Evolutionary conservation across 1,284 basidiomycete species (phyloP).

Genomic region (Leccinum holopus): DNA sequence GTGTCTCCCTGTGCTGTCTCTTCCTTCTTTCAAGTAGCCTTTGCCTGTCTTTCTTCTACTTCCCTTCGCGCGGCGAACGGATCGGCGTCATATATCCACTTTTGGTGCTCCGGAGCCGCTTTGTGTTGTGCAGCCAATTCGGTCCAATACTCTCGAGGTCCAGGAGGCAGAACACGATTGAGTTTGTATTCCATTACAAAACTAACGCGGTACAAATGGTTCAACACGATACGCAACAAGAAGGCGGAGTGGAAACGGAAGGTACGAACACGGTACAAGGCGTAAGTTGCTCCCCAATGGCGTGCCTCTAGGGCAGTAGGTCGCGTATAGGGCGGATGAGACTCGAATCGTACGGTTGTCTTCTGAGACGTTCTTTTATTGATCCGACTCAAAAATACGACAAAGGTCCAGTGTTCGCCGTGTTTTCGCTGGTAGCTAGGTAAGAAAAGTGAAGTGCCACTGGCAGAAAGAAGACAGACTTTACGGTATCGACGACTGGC

Average conservation of each 20-base stretch:
- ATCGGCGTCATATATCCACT: slow-evolving; percentile 85
- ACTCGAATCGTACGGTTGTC: slow-evolving; percentile 71
- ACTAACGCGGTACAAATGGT: slow-evolving; percentile 42
- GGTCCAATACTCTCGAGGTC: slow-evolving; percentile 84
- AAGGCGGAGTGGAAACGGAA: slow-evolving; percentile 2
- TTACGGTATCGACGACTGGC: slow-evolving; percentile 70
- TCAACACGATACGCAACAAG: slow-evolving; percentile 10
- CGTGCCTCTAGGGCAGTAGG: slow-evolving; percentile 71
- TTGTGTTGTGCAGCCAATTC: slow-evolving; percentile 73
- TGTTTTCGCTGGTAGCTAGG: slow-evolving; percentile 41
- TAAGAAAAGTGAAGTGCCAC: slow-evolving; percentile 4
- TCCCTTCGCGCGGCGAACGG: slow-evolving; percentile 75
- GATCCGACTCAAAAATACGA: slow-evolving; percentile 60
- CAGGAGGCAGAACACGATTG: slow-evolving; percentile 75
- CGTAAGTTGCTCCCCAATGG: slow-evolving; percentile 88
- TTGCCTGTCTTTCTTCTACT: slow-evolving; percentile 64
- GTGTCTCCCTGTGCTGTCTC: slow-evolving; percentile 20
- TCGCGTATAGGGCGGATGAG: slow-evolving; percentile 64
- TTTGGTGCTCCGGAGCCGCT: slow-evolving; percentile 62
- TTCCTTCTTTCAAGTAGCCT: slow-evolving; percentile 48
- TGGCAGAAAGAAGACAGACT: slow-evolving; percentile 15
- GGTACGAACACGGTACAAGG: slow-evolving; percentile 75
- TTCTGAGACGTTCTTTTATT: slow-evolving; percentile 70
- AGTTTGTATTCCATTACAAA: slow-evolving; percentile 78
- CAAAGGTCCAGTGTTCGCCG: slow-evolving; percentile 55